These are phyloP conservation scores for Umbilicus rupestris DNA, from an alignment of 164 flowering plant species.

Conservation along the genomic window DNA sequence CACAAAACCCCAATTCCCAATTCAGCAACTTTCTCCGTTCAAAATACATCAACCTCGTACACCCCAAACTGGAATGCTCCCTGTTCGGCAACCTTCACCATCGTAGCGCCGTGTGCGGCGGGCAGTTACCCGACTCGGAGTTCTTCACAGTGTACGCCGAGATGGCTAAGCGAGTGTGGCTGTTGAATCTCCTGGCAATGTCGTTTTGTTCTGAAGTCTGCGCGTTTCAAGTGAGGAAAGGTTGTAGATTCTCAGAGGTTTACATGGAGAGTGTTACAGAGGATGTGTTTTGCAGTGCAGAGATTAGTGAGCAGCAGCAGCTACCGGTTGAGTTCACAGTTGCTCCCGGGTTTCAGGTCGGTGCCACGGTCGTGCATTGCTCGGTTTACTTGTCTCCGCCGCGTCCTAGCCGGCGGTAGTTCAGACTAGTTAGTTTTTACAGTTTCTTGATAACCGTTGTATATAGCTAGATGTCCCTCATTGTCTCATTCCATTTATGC, in stretches of 20 bases:
- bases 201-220: conserved; percentile 39
- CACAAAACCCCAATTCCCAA: conserved; percentile 28
- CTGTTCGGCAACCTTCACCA: conserved; percentile 60
- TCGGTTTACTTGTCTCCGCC: not conserved
- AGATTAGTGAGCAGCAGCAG: not conserved
- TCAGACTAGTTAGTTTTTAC: not conserved
- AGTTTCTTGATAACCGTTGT: not conserved
- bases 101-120: conserved; percentile 39
- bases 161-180: conserved; percentile 68
- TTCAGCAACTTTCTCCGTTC: conserved; percentile 43
- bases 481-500: not conserved
- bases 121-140: conserved; percentile 46
- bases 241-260: conserved; percentile 62
- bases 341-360: conserved; percentile 75
- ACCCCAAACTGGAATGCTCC: conserved; percentile 78
- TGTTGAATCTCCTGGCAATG: conserved; percentile 50
- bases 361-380: conserved; percentile 20
- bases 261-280: conserved; percentile 66
- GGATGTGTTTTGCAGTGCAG: conserved; percentile 18
- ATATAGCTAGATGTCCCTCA: not conserved
- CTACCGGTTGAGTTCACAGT: conserved; percentile 56
- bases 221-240: conserved; percentile 43
- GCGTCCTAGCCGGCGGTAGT: not conserved
- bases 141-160: conserved; percentile 60
- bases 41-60: conserved; percentile 53